Base-by-base conservation (phyloP, 306 rosid genomes). In the Dicorynia guianensis region DNA sequence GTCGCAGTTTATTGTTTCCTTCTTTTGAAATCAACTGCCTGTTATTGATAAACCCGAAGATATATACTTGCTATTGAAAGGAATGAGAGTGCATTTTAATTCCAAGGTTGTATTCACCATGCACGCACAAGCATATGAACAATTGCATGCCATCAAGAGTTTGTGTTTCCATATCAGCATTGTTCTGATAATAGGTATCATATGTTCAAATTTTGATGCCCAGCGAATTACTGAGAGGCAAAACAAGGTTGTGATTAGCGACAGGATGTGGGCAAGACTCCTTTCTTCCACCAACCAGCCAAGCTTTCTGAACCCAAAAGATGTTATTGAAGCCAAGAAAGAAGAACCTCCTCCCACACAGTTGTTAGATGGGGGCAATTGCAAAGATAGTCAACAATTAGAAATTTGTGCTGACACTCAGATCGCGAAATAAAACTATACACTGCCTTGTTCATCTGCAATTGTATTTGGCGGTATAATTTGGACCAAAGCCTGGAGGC, bases 251-350 rank as follows among this genome's bases (percentile, higher is more conserved):
- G 96, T 93, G 52, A 90, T 90, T 58, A 93, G 94, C 0, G 97
- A 93, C 71, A 85, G 97, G 85, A 93, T 93, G 97, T 93, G 96
- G 96, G 97, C 96, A 35, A 80, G 90, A 64, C 76, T 87, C 42
- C 88, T 87, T 79, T 84, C 90, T 71, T 87, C 90, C 6, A 87
- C 90, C 69, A 84, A 81, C 84, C 90, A 87, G 79, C 90, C 90
- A 49, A 90, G 98, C 73, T 93, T 93, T 86, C 42, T 80, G 85
- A 58, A 49, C 63, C 71, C 71, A 66, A 87, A 68, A 84, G 81
- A 84, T 18, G 69, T 67, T 55, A 46, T 14, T 39, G 89, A 79
- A 76, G 78, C 67, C 61, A 72, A 56, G 81, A 72, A 90, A 73
- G 70, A 62, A 8, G 84, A 79, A 68, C 78, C 66, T 49, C 64